Conservation (phyloP, 495 filamentous ascomycete species). For the Oidiodendron maius region DNA sequence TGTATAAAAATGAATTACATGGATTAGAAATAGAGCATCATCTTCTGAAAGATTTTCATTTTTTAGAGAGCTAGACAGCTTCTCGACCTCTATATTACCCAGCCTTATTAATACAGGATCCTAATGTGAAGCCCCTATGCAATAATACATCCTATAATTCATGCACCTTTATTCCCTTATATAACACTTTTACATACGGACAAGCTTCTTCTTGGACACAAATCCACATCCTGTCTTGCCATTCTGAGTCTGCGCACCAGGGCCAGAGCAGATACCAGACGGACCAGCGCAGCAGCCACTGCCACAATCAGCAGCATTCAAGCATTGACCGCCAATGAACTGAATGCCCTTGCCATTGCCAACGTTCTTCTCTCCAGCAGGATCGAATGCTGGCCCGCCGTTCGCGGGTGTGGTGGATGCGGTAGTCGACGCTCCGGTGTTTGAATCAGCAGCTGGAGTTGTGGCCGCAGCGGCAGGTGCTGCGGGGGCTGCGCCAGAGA, state of each 20-base stretch:
- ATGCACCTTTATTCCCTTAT: too few species aligned
- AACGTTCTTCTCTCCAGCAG: constrained; percentile 29
- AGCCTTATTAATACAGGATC: too few species aligned
- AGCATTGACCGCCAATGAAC: constrained; percentile 33
- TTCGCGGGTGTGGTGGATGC: background rate
- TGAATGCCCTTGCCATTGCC: constrained; percentile 27
- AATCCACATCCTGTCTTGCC: constrained; percentile 41
- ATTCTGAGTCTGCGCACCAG: constrained; percentile 30
- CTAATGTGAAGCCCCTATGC: too few species aligned
- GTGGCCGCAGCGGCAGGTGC: background rate
- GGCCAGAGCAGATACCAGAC: constrained; percentile 27
- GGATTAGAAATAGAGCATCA: too few species aligned
- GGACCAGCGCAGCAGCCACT: constrained; percentile 27
- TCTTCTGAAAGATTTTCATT: too few species aligned
- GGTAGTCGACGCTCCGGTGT: background rate
- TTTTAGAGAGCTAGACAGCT: too few species aligned
- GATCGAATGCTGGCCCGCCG: constrained; percentile 20
- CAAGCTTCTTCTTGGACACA: too few species aligned
- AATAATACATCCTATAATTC: too few species aligned
- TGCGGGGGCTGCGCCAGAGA: background rate
- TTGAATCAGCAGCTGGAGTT: background rate
- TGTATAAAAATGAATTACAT: too few species aligned
- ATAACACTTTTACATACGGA: too few species aligned
- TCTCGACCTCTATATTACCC: too few species aligned
- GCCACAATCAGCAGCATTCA: constrained; percentile 27